Base-by-base conservation (phyloP, 139 green algal species). In the Ettlia oleoabundans region DNA sequence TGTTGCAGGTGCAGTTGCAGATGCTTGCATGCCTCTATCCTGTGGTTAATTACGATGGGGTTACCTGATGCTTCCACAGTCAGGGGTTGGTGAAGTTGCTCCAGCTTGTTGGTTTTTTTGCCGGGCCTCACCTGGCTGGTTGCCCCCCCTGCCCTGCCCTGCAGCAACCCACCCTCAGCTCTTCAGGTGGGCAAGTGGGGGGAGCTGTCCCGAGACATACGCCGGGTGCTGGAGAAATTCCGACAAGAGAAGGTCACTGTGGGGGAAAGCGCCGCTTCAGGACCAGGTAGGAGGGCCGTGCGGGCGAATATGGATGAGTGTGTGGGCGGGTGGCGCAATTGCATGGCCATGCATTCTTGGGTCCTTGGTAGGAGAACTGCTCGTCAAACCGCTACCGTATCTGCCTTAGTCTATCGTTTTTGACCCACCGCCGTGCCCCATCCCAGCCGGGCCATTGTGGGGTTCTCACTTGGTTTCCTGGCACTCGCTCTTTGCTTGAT, bases 151-250 rank as follows among this genome's bases (percentile, higher is more conserved):
- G n/a, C n/a, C n/a, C n/a, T n/a, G n/a, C n/a, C 70, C 40, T 41
- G 47, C 73, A 72, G 43, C 65, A 77, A 86, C 47, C 85, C 86
- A 0, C 37, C 30, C 1, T 1, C 24, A 1, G 42, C 32, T 24
- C 72, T 91, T 70, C 19, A 75, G 52, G 72, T 73, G 43, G 82
- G 66, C 62, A 82, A 83, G 58, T 90, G 88, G 88, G 62, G 61
- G 1, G 47, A 66, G 43, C 55, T 87, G 28, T 76, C 80, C 0
- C 37, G 63, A 15, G 69, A 83, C 53, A 61, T 91, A 3, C 62
- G 63, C 15, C 15, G 33, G 9, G 75, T 87, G 40, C 68, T 93
- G 74, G 80, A 84, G 35, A 61, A 83, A 3, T 90, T 92, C 74
- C 80, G 9, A 21, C 26, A 47, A 33, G 67, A 82, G 52, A 58